Evolutionary conservation across 441 rosid genomes (phyloP).

Genomic region (Populus tomentosa): DNA sequence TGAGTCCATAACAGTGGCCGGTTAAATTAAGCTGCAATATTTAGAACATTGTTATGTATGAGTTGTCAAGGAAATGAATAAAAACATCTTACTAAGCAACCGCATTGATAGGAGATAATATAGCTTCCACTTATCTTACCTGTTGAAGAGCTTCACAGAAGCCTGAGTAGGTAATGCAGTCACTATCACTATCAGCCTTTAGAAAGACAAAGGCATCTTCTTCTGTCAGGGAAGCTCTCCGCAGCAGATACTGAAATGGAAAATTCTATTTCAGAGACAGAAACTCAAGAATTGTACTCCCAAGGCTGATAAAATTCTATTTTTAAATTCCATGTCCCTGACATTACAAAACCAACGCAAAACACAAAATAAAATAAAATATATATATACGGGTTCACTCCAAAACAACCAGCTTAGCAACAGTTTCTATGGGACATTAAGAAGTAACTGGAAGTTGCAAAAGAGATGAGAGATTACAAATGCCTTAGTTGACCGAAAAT

Average conservation of each 20-base stretch:
- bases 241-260: slow-evolving; percentile 49
- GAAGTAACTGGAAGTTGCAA: not conserved
- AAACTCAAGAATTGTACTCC: not conserved
- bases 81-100: not conserved
- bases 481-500: not conserved
- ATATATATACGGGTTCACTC: not conserved
- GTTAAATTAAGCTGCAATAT: slow-evolving; percentile 60
- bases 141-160: slow-evolving; percentile 78
- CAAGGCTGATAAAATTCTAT: not conserved
- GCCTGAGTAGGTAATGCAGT: slow-evolving; percentile 54
- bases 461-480: not conserved
- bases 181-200: slow-evolving; percentile 47
- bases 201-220: slow-evolving; percentile 69
- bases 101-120: not conserved
- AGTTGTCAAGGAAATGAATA: not conserved
- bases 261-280: slow-evolving; percentile 20
- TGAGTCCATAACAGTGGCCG: slow-evolving; percentile 65
- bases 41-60: slow-evolving; percentile 5
- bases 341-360: not conserved
- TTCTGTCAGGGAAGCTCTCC: slow-evolving; percentile 64
- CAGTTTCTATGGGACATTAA: not conserved
- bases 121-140: slow-evolving; percentile 28
- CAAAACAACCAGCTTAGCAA: not conserved
- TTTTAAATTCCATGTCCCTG: not conserved
- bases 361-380: not conserved